Evolutionary conservation across 1,284 basidiomycete species (phyloP), one percentile per base, ranked within the genome.

Genomic region (Ustilago tritici): DNA sequence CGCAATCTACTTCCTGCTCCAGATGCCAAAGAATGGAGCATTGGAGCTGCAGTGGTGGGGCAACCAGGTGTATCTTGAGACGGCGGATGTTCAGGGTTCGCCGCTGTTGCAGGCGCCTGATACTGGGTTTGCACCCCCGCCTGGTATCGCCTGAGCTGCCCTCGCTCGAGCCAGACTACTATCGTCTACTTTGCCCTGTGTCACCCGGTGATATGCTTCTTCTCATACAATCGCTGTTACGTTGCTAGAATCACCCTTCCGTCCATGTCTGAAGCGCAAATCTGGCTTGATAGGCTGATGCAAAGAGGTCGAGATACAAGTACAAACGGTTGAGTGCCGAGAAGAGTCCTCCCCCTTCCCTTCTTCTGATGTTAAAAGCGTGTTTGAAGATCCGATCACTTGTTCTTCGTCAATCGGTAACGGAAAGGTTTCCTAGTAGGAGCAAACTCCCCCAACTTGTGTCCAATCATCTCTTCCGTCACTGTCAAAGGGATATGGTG

Each of bases 401-500:
- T 82, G 80, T 82, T 82, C 76, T 82, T 82, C 4, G 79, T 81
- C 53, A 76, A 56, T 41, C 73, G 78, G 75, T 84, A 86, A 40
- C 80, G 76, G 83, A 89, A 90, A 61, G 86, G 88, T 82, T 90
- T 90, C 87, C 93, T 91, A 49, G 95, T 98, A 70, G 92, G 90
- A 19, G 95, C 89, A 87, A 98, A 98, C 88, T 98, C 95, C 59
- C 96, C 96, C 63, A 99, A 88, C 87, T 99, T 98, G 87, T 98
- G 95, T 0, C 96, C 96, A 2, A 99, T 94, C 95, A 98, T 98
- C 86, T 98, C 95, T 87, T 96, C 94, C 14, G 93, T 95, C 67
- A 99, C 89, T 40, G 90, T 88, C 40, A 99, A 92, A 0, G 95
- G 95, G 14, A 92, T 79, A 86, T 95, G 97, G 79, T 93, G 91